Conservation (phyloP, 345 rosid species). For the Hibiscus tridactylites region DNA sequence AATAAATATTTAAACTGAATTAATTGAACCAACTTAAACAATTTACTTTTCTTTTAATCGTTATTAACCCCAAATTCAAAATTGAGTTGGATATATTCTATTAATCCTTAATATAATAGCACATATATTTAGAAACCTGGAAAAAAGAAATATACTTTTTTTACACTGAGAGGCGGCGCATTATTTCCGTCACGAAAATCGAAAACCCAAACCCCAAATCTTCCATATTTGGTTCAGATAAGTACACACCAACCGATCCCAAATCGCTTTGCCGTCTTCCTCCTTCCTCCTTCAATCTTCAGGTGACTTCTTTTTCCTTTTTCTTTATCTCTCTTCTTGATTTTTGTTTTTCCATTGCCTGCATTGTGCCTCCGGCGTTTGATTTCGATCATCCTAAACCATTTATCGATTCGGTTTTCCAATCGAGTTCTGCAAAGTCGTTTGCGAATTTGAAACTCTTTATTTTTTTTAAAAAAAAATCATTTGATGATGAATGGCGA, state of each 20-base stretch:
- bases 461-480: not conserved
- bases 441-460: not conserved
- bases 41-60: too few species aligned
- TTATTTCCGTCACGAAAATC: slow-evolving; percentile 1
- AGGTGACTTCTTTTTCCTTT: not conserved
- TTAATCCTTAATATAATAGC: too few species aligned
- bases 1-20: too few species aligned
- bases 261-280: not conserved
- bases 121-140: too few species aligned
- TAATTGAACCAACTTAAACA: too few species aligned
- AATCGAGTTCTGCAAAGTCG: not conserved
- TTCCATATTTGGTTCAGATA: not conserved
- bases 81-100: too few species aligned
- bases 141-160: not conserved
- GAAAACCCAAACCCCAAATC: not conserved
- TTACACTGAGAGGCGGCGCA: not conserved
- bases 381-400: not conserved
- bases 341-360: not conserved
- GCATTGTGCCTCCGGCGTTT: not conserved
- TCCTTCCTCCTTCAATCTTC: not conserved
- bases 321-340: not conserved
- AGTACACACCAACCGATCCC: not conserved
- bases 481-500: not conserved
- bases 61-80: too few species aligned
- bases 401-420: not conserved